Conservation (phyloP, 495 filamentous ascomycete genomes). For the Neurospora sp. region DNA sequence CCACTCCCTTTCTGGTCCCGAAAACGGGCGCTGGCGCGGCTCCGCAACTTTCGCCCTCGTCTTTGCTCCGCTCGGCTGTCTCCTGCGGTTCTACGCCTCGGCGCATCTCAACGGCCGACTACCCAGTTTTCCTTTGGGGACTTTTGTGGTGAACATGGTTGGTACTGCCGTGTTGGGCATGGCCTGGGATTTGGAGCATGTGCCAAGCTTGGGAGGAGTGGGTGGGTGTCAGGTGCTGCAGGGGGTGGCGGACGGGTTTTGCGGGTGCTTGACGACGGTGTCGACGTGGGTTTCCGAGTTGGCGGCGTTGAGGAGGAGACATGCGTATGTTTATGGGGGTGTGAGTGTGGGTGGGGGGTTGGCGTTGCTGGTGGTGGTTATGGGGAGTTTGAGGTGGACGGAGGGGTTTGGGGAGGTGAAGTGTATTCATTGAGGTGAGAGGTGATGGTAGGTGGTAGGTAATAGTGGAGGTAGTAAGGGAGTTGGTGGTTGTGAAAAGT, state of each 20-base stretch:
- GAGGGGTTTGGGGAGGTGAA: constrained; percentile 44
- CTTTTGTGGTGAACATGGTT: constrained; percentile 72
- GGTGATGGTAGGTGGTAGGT: too few species aligned
- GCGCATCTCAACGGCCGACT: constrained; percentile 56
- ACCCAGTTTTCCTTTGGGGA: constrained; percentile 73
- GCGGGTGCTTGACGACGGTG: constrained; percentile 83
- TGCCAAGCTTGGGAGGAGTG: constrained; percentile 31
- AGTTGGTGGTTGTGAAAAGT: background rate
- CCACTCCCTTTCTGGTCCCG: too few species aligned
- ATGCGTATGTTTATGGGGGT: constrained; percentile 69
- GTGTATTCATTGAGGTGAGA: constrained; percentile 25
- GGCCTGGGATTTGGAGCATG: constrained; percentile 65
- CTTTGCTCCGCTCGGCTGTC: constrained; percentile 76
- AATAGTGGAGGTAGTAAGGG: too few species aligned
- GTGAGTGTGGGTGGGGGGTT: constrained; percentile 55
- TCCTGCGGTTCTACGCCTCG: constrained; percentile 63
- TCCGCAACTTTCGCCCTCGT: constrained; percentile 65
- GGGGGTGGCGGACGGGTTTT: constrained; percentile 84
- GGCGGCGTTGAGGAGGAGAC: constrained; percentile 49
- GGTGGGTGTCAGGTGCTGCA: constrained; percentile 72
- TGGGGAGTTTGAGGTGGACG: constrained; percentile 75
- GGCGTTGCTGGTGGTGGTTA: constrained; percentile 58
- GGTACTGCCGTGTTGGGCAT: constrained; percentile 58
- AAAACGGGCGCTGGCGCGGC: constrained; percentile 52
- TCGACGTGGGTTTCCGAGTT: constrained; percentile 86